phyloP scores from a whole-genome alignment of 148 eudicot genomes.

The Silene latifolia region DNA sequence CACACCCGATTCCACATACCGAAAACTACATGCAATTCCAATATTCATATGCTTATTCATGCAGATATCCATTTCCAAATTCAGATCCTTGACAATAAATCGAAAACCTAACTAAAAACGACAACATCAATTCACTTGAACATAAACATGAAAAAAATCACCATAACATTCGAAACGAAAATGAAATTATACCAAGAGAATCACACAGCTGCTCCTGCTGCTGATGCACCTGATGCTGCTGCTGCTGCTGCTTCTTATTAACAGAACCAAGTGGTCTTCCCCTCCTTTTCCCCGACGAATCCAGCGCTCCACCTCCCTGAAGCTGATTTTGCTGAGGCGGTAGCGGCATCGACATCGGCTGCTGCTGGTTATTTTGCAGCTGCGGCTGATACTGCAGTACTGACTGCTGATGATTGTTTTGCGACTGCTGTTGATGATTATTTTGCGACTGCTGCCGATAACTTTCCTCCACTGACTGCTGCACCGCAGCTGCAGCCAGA shows the following conservation, averaged over 20 bases:
- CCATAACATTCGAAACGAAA: too few relatives aligned
- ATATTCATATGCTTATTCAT: slow-evolving; percentile 6
- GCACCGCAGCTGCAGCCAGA: background rate
- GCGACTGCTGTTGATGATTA: background rate
- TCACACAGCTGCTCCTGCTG: background rate
- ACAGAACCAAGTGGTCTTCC: slow-evolving; percentile 52
- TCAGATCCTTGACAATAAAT: slow-evolving; percentile 1
- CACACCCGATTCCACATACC: background rate
- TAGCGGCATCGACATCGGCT: background rate
- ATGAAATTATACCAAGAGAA: slow-evolving; percentile 25
- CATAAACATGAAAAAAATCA: background rate
- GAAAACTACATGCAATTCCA: slow-evolving; percentile 3
- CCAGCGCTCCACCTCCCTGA: slow-evolving; percentile 7
- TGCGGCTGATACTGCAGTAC: background rate
- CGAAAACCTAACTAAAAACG: background rate
- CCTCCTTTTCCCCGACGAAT: slow-evolving; percentile 31
- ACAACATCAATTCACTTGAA: background rate
- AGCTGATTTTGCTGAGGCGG: background rate
- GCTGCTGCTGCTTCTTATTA: slow-evolving; percentile 21
- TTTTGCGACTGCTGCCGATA: slow-evolving; percentile 2
- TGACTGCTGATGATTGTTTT: background rate
- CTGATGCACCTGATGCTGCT: background rate
- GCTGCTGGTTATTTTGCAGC: background rate
- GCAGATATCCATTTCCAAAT: background rate
- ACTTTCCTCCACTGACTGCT: slow-evolving; percentile 12